Evolutionary conservation across 2,329 filamentous ascomycete species (phyloP).

Genomic region (Stachybotrys chartarum): DNA sequence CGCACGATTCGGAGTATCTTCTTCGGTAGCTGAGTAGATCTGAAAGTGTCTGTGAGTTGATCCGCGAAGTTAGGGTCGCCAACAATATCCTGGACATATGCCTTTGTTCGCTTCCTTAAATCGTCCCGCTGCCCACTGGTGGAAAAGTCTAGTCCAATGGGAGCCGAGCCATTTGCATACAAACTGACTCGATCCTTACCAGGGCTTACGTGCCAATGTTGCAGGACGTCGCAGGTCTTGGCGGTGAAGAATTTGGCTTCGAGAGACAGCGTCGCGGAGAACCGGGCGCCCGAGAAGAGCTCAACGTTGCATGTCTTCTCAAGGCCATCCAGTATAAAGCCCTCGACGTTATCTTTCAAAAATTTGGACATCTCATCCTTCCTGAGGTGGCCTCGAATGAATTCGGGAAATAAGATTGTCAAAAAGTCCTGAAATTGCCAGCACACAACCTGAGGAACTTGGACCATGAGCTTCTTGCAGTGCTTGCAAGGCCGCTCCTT

Average conservation of each 20-base stretch:
- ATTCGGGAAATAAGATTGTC: slow-evolving; percentile 42
- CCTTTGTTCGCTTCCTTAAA: slow-evolving; percentile 36
- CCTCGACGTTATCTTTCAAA: slow-evolving; percentile 39
- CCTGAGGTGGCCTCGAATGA: slow-evolving; percentile 43
- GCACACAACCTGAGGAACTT: slow-evolving; percentile 47
- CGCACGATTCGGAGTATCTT: slow-evolving; percentile 41
- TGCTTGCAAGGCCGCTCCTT: slow-evolving; percentile 48
- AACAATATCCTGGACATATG: slow-evolving; percentile 41
- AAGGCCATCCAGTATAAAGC: slow-evolving; percentile 32
- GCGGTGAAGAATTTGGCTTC: slow-evolving; percentile 46
- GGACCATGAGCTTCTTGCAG: slow-evolving; percentile 43
- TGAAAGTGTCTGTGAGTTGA: slow-evolving; percentile 41
- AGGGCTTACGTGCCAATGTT: slow-evolving; percentile 42
- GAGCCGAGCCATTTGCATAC: slow-evolving; percentile 33
- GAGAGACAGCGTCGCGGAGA: slow-evolving; percentile 37
- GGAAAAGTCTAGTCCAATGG: slow-evolving; percentile 42
- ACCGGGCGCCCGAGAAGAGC: slow-evolving; percentile 39
- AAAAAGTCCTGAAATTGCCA: slow-evolving; percentile 53
- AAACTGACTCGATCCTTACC: slow-evolving; percentile 31
- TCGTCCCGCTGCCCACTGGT: slow-evolving; percentile 34
- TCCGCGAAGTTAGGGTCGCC: slow-evolving; percentile 40
- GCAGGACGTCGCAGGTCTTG: slow-evolving; percentile 36
- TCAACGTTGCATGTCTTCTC: slow-evolving; percentile 36
- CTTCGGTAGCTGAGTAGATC: slow-evolving; percentile 36
- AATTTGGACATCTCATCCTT: slow-evolving; percentile 43